Evolutionary conservation across 2,329 filamentous ascomycete species (phyloP).

Genomic region (Nothopassalora personata): DNA sequence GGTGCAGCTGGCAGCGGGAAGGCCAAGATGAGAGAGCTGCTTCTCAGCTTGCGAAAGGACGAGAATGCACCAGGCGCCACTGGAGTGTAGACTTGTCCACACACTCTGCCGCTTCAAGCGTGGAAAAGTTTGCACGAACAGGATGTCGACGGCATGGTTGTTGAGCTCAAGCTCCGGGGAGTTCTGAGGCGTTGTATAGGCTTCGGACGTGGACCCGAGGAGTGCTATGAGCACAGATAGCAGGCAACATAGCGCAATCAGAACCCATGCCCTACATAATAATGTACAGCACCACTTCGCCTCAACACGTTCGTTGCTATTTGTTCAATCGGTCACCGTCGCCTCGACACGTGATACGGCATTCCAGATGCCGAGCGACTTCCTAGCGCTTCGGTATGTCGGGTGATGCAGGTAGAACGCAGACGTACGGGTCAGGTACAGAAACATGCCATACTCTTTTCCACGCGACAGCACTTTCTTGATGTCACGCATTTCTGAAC

Average conservation of each 20-base stretch:
- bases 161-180: neutral
- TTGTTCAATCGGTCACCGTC: neutral
- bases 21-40: constrained; percentile 87
- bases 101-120: neutral
- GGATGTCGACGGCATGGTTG: neutral
- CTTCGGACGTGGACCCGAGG: neutral
- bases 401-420: neutral
- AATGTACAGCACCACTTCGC: neutral
- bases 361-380: neutral
- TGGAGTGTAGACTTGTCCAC: constrained; percentile 29
- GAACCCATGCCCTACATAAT: neutral
- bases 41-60: constrained; percentile 85
- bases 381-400: neutral
- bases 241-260: neutral
- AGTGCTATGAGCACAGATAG: neutral
- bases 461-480: too few species aligned
- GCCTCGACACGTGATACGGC: neutral
- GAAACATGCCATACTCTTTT: neutral
- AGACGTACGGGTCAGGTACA: neutral
- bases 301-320: neutral
- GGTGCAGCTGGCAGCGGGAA: constrained; percentile 88
- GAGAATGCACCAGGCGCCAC: constrained; percentile 68
- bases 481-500: neutral
- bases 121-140: neutral
- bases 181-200: neutral